Evolutionary conservation across 768 basidiomycete species (phyloP), one percentile per base, ranked within the genome.

Genomic region (Chalciporus pseudorubinellus): DNA sequence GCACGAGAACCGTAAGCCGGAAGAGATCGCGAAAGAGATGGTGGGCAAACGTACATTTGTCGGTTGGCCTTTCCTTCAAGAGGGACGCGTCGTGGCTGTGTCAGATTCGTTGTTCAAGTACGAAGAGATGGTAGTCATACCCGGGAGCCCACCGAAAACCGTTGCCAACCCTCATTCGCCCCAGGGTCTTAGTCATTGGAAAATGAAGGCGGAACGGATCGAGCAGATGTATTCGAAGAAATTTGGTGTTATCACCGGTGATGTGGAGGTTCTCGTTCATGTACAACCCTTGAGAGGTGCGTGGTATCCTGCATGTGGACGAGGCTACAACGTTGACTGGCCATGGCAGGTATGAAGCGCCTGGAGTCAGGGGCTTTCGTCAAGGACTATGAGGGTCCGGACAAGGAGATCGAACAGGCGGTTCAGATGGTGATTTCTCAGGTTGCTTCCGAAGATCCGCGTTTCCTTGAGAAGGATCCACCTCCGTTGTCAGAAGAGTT

Each of bases 11-110:
- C 74, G 74, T 57, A 88, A 84, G 67, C 70, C 81, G 6, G 82
- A 87, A 61, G 87, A 89, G 13, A 70, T 97, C 21, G 95, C 92
- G 8, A 70, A 74, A 40, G 77, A 79, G 63, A 78, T 91, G 75
- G 73, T 98, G 40, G 92, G 89, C 14, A 73, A 85, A 63, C 79
- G 88, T 38, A 82, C 81, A 1, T 98, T 89, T 65, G 74, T 85
- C 50, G 84, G 86, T 21, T 99, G 95, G 95, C 97, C 97, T 0
- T 98, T 95, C 77, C 71, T 99, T 38, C 89, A 89, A 59, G 97
- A 99, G 71, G 95, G 92, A 2, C 71, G 83, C 59, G 92, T 98
- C 1, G 83, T 85, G 2, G 87, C 86, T 16, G 78, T 98, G 7
- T 95, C 92, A 16, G 95, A 98, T 66, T 78, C 84, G 31, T 65